Evolutionary conservation across 1,139 yeast genomes (phyloP), one percentile per base, ranked within the genome.

Genomic region (Pichia sp.): DNA sequence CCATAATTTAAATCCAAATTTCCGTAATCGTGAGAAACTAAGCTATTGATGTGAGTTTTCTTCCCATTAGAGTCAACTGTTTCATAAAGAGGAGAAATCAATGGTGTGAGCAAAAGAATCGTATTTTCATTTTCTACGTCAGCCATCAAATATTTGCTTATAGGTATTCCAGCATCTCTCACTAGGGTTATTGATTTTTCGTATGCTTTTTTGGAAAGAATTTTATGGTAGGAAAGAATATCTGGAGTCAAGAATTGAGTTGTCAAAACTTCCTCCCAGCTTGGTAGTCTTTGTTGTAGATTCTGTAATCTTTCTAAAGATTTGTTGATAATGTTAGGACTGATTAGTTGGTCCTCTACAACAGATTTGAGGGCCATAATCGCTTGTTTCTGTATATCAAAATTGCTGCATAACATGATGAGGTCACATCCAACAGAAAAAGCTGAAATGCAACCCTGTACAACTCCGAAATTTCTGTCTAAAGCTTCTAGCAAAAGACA

Each of bases 401-500:
- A 69, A 57, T 81, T 80, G 55, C 82, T 83, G 61, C 88, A 83
- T 12, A 82, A 84, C 74, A 83, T 72, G 4, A 83, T 80, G 58
- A 82, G 70, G 62, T 83, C 87, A 66, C 87, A 83, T 0, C 87
- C 85, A 4, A 87, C 87, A 51, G 77, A 74, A 5, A 82, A 70
- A 0, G 87, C 85, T 63, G 81, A 70, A 2, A 81, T 76, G 0
- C 83, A 83, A 5, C 87, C 87, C 62, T 83, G 87, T 4, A 85
- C 82, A 41, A 83, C 72, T 1, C 88, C 88, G 34, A 82, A 78
- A 22, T 82, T 79, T 55, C 80, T 83, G 62, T 80, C 80, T 36
- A 83, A 67, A 0, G 86, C 81, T 55, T 82, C 87, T 82, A 83
- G 76, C 60, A 82, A 86, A 48, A 83, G 68, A 61, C 88, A 83